A percentile compares a stretch with the other conserved stretches of the same genome.
phyloP scores from a whole-genome alignment of 2,329 filamentous ascomycete genomes.

The Hymenoscyphus linearis region DNA sequence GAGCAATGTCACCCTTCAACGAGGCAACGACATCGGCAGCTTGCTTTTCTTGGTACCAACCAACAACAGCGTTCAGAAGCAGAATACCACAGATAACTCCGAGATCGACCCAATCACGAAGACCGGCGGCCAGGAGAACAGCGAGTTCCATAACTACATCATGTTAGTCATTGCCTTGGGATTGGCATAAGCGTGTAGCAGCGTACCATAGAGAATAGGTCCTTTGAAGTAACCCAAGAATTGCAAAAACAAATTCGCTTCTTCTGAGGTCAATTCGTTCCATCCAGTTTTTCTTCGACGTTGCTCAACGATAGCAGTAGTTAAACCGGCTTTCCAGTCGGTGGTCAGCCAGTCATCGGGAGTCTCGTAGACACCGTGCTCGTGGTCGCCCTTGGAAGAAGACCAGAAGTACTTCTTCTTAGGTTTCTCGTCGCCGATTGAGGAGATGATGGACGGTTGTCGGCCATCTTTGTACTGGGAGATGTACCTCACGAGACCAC shows the following conservation, averaged over 20 bases:
- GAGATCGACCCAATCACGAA: conserved; percentile 71
- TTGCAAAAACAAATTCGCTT: conserved; percentile 70
- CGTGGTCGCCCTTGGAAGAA: conserved; percentile 39
- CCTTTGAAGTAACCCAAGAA: conserved; percentile 72
- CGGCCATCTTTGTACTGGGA: conserved; percentile 60
- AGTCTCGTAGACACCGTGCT: conserved; percentile 33
- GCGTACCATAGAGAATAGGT: conserved; percentile 70
- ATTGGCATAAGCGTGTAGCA: conserved; percentile 12
- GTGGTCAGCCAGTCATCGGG: conserved; percentile 66
- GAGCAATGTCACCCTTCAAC: conserved; percentile 73
- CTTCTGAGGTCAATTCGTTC: conserved; percentile 69
- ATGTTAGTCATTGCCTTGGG: conserved; percentile 5
- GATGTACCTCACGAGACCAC: conserved; percentile 61
- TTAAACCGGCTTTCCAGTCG: conserved; percentile 61
- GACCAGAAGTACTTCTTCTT: conserved; percentile 53
- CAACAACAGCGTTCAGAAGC: conserved; percentile 68
- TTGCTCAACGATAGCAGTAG: conserved; percentile 51
- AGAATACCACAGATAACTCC: conserved; percentile 75
- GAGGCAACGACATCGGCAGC: conserved; percentile 70
- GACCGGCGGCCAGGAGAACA: conserved; percentile 67
- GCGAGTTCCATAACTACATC: conserved; percentile 67
- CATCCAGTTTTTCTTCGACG: conserved; percentile 62
- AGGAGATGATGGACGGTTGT: conserved; percentile 39
- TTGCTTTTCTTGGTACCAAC: conserved; percentile 80
- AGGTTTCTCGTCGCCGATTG: conserved; percentile 37